Conservation (phyloP, 2,329 filamentous ascomycete genomes). For the Phyllosticta ampelicida region DNA sequence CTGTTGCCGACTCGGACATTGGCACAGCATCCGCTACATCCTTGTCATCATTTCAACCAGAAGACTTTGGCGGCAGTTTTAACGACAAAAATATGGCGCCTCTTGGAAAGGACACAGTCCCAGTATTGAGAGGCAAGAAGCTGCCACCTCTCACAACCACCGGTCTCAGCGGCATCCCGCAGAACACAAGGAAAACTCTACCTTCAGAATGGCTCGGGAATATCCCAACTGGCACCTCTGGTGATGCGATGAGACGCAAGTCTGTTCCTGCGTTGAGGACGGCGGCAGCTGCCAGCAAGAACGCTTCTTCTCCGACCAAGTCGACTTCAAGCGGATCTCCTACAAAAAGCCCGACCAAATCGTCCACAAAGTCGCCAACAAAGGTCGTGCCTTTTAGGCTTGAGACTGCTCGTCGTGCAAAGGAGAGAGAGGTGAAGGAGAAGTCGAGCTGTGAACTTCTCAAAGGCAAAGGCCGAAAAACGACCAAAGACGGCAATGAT, state of each 20-base stretch:
- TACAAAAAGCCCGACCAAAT: neutral
- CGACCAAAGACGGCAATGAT: neutral
- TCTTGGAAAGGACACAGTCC: neutral
- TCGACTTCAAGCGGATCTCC: neutral
- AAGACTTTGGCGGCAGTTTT: neutral
- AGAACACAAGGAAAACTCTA: neutral
- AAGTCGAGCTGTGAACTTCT: neutral
- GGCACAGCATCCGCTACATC: constrained; percentile 7
- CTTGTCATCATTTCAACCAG: constrained; percentile 4
- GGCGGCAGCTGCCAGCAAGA: neutral
- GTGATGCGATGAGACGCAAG: neutral
- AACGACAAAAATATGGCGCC: neutral
- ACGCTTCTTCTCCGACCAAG: neutral
- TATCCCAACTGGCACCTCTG: neutral
- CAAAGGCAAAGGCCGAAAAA: neutral
- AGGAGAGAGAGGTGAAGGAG: constrained; percentile 5
- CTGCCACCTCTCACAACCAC: neutral
- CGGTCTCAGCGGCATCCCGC: neutral
- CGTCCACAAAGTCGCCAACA: constrained; percentile 1
- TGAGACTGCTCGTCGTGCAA: constrained; percentile 7
- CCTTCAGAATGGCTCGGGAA: constrained; percentile 1
- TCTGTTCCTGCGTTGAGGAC: neutral
- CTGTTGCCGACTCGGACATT: constrained; percentile 6
- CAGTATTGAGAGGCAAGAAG: neutral
- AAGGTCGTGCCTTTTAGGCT: constrained; percentile 1